Evolutionary conservation across 163 green algal genomes (phyloP).

Genomic region (Prototheca stagnorum): DNA sequence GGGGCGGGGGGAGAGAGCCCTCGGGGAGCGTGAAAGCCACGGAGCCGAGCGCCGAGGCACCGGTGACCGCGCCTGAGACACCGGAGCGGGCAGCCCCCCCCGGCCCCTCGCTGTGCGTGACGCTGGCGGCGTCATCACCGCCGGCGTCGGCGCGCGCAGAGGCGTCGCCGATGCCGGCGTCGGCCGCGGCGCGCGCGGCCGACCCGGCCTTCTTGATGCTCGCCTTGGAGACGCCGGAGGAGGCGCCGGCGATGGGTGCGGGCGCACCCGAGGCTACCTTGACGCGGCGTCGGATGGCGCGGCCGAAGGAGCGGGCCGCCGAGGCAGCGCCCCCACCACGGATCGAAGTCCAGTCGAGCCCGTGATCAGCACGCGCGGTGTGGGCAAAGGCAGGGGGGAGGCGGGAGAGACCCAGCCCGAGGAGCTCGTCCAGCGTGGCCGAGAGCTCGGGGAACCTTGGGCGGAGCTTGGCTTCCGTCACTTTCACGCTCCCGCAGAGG

Average conservation of each 20-base stretch:
- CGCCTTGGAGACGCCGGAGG: no score
- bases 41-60: conserved; percentile 1
- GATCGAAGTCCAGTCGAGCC: conserved; percentile 8
- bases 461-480: conserved; percentile 28
- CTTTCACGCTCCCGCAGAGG: conserved; percentile 12
- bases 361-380: conserved; percentile 11
- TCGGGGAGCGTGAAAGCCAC: conserved; percentile 25
- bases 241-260: neutral
- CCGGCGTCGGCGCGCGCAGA: neutral
- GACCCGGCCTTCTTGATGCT: no score
- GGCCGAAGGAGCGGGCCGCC: conserved; percentile 6
- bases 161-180: neutral
- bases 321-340: no score
- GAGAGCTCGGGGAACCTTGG: conserved; percentile 27
- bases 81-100: neutral
- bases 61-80: neutral
- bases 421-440: conserved; percentile 10
- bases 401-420: conserved; percentile 8
- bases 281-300: conserved; percentile 7
- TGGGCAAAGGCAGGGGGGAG: conserved; percentile 22
- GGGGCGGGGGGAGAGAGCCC: conserved; percentile 27
- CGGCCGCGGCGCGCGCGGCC: neutral
- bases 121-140: neutral
- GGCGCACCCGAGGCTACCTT: conserved; percentile 1
- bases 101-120: neutral